Conservation (phyloP, 2,329 filamentous ascomycete genomes). For the Pseudogymnoascus sp. region DNA sequence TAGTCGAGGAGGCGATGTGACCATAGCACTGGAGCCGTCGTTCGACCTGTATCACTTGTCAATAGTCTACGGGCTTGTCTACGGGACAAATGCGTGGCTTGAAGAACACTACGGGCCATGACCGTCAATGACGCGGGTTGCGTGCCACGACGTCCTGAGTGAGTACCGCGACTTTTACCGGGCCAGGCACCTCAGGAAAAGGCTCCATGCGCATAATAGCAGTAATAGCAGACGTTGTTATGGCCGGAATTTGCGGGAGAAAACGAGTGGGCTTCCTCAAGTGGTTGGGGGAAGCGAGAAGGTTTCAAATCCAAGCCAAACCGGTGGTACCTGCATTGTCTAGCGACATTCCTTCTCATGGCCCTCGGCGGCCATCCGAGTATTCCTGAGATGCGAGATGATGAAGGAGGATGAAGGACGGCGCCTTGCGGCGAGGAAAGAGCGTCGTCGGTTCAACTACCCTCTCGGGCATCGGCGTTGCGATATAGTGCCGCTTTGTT, state of each 20-base stretch:
- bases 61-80: background rate
- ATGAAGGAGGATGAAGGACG: background rate
- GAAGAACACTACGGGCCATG: background rate
- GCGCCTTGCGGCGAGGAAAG: background rate
- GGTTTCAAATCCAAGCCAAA: background rate
- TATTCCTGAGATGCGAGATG: background rate
- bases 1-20: background rate
- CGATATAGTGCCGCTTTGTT: background rate
- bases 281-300: background rate
- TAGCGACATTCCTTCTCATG: background rate
- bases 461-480: background rate
- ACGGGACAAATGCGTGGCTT: background rate
- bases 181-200: background rate
- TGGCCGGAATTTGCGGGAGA: background rate
- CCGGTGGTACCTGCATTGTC: slow-evolving; percentile 3
- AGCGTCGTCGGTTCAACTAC: background rate
- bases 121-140: background rate
- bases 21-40: background rate
- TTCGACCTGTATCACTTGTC: background rate
- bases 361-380: background rate
- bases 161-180: background rate
- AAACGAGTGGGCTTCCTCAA: background rate
- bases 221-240: background rate
- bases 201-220: background rate
- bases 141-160: background rate